phyloP scores from a whole-genome alignment of 2,329 filamentous ascomycete species.

The Aspergillus aculeatus region DNA sequence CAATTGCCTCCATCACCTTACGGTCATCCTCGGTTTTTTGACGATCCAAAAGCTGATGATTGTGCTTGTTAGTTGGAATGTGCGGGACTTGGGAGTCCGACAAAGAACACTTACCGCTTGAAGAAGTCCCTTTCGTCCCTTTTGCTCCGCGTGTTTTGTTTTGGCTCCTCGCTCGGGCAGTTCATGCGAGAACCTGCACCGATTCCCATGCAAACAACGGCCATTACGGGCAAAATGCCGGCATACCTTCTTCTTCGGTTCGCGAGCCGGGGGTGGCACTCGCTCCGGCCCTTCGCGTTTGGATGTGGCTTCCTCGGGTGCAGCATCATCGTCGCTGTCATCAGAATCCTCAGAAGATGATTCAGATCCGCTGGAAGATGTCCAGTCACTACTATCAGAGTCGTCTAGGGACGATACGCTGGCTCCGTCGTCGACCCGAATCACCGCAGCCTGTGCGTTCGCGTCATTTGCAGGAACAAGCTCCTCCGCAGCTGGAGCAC shows the following conservation, averaged over 20 bases:
- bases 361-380: constrained; percentile 39
- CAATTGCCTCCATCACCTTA: constrained; percentile 43
- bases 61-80: constrained; percentile 5
- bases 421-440: constrained; percentile 7
- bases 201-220: constrained; percentile 42
- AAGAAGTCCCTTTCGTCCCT: constrained; percentile 43
- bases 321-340: constrained; percentile 32
- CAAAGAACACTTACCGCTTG: constrained; percentile 38
- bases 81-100: neutral
- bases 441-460: neutral
- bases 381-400: constrained; percentile 37
- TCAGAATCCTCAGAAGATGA: constrained; percentile 24
- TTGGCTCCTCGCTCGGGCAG: constrained; percentile 29
- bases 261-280: constrained; percentile 39
- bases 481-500: neutral
- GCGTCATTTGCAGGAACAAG: neutral
- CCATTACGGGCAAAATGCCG: constrained; percentile 43
- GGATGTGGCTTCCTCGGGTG: constrained; percentile 44
- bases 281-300: constrained; percentile 42
- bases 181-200: constrained; percentile 46
- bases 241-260: constrained; percentile 36
- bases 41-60: constrained; percentile 39
- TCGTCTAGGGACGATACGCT: constrained; percentile 17
- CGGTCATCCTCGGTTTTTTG: constrained; percentile 45
- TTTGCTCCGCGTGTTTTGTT: constrained; percentile 28